phyloP scores from a whole-genome alignment of 345 rosid species.

The Odontarrhena argentea region DNA sequence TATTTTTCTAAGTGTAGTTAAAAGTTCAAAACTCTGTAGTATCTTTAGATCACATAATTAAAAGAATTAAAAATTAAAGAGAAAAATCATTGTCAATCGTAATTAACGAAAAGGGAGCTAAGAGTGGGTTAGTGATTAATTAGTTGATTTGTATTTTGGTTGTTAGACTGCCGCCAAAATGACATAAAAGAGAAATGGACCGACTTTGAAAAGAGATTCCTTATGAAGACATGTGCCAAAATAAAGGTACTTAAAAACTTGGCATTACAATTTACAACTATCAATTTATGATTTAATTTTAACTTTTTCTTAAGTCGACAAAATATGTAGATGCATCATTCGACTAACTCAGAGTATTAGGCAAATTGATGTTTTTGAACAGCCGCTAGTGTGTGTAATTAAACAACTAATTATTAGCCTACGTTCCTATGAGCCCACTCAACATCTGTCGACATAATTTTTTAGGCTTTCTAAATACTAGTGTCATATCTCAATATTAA shows the following conservation, averaged over 20 bases:
- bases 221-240: slow-evolving; percentile 31
- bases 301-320: slow-evolving; percentile 25
- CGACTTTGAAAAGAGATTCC: slow-evolving; percentile 38
- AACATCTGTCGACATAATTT: slow-evolving; percentile 26
- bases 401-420: slow-evolving; percentile 34
- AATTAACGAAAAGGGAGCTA: neutral
- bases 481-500: neutral
- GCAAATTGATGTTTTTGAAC: slow-evolving; percentile 18
- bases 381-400: slow-evolving; percentile 19
- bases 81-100: neutral
- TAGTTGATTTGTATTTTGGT: slow-evolving; percentile 25
- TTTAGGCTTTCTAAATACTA: neutral
- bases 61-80: no score
- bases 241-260: slow-evolving; percentile 18
- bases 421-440: slow-evolving; percentile 9
- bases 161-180: slow-evolving; percentile 37
- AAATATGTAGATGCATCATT: neutral
- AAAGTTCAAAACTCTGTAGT: neutral
- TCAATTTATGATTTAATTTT: no score
- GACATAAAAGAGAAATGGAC: slow-evolving; percentile 23
- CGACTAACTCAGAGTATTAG: slow-evolving; percentile 19
- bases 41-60: neutral
- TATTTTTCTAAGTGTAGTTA: neutral
- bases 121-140: neutral
- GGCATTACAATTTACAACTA: neutral